A percentile compares a stretch with the other conserved stretches of the same genome.
Conservation (phyloP, 441 rosid genomes). For the Breynia disticha region DNA sequence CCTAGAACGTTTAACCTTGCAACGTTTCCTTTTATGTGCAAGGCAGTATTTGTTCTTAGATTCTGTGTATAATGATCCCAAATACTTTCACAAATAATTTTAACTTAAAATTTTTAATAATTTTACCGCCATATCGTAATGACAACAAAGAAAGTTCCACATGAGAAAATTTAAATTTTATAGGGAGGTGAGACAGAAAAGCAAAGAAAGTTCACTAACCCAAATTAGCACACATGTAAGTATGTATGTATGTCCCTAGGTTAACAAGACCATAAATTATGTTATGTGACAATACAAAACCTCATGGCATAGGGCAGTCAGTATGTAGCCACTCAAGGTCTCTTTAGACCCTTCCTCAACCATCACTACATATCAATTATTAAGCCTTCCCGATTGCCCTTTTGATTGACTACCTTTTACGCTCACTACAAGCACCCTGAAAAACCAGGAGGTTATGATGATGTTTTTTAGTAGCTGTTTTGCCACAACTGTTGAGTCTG, state of each 20-base stretch:
- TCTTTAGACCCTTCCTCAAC: slow-evolving; percentile 25
- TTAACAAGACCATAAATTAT: slow-evolving; percentile 29
- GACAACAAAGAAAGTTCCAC: background rate
- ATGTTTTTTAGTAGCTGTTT: slow-evolving; percentile 63
- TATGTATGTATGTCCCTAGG: slow-evolving; percentile 46
- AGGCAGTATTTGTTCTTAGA: no score
- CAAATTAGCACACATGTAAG: slow-evolving; percentile 52
- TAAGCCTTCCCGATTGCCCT: no score
- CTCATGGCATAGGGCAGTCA: slow-evolving; percentile 48
- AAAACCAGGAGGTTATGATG: slow-evolving; percentile 35
- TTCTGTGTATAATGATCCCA: no score
- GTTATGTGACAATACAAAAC: slow-evolving; percentile 37
- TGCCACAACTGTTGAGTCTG: slow-evolving; percentile 92
- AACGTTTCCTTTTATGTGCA: no score
- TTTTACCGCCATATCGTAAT: no score
- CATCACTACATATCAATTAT: slow-evolving; percentile 15
- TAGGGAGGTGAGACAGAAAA: background rate
- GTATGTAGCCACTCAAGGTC: slow-evolving; percentile 26
- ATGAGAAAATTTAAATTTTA: no score
- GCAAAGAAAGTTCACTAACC: slow-evolving; percentile 20
- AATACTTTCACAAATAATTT: no score
- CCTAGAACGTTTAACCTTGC: no score
- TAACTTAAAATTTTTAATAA: no score
- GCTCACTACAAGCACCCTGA: slow-evolving; percentile 40
- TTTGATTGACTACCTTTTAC: slow-evolving; percentile 31